phyloP scores from a whole-genome alignment of 2,329 filamentous ascomycete genomes.

The Aspergillus puulaauensis region DNA sequence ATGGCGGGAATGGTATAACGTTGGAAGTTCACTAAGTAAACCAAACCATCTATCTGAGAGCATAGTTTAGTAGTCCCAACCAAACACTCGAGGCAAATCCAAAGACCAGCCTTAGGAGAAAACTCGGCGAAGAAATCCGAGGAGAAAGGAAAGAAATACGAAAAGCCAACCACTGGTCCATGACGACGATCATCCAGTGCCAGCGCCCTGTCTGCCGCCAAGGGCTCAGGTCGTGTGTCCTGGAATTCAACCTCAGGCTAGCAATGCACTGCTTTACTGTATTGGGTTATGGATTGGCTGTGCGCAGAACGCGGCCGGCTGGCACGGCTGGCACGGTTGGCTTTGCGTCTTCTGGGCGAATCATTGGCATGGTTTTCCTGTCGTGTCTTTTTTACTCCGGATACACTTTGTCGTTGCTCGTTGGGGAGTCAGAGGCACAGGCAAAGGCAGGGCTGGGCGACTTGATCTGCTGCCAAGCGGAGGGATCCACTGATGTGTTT shows the following conservation, averaged over 20 bases:
- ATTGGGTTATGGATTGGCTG: constrained; percentile 1
- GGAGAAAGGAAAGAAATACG: neutral
- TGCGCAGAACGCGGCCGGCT: constrained; percentile 3
- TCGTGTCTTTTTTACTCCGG: neutral
- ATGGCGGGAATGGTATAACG: too few species aligned
- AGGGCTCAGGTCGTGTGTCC: neutral
- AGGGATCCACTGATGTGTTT: constrained; percentile 11
- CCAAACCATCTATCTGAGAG: too few species aligned
- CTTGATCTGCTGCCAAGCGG: constrained; percentile 10
- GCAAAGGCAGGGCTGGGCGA: neutral
- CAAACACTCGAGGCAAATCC: too few species aligned
- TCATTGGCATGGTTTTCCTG: neutral
- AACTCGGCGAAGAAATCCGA: too few species aligned
- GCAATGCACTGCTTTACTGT: neutral
- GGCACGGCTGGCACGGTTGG: neutral
- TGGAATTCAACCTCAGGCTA: neutral
- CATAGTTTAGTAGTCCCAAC: too few species aligned
- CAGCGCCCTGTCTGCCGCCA: neutral
- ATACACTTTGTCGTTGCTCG: too few species aligned
- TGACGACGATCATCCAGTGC: constrained; percentile 8
- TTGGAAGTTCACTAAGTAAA: too few species aligned
- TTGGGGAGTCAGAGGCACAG: too few species aligned
- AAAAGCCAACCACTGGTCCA: neutral
- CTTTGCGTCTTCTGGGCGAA: neutral
- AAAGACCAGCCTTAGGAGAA: too few species aligned